Evolutionary conservation across 2,329 filamentous ascomycete genomes (phyloP).

Genomic region (Neobulgaria alba): DNA sequence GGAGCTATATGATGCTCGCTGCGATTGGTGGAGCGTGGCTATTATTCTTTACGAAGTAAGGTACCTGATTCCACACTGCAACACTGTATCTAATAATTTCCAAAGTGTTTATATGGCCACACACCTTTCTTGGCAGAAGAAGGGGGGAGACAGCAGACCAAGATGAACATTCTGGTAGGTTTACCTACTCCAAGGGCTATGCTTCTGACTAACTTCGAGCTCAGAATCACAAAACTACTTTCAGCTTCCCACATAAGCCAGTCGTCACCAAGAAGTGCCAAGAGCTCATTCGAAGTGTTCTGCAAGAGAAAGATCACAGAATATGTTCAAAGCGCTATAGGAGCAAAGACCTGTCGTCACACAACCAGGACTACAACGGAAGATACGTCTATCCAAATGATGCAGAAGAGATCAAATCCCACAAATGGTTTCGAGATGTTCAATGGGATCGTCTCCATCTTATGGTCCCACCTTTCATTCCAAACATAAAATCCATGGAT

Average conservation of each 20-base stretch:
- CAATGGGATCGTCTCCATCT: slow-evolving; percentile 69
- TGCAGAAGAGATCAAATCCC: slow-evolving; percentile 80
- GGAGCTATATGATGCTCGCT: slow-evolving; percentile 79
- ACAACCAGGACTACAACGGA: slow-evolving; percentile 33
- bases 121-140: slow-evolving; percentile 84
- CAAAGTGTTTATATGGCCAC: slow-evolving; percentile 76
- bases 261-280: slow-evolving; percentile 62
- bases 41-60: slow-evolving; percentile 79
- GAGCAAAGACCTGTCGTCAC: slow-evolving; percentile 45
- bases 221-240: slow-evolving; percentile 56
- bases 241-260: slow-evolving; percentile 62
- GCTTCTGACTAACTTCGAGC: not conserved
- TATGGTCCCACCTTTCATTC: slow-evolving; percentile 69
- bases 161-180: slow-evolving; percentile 69
- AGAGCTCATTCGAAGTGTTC: slow-evolving; percentile 64
- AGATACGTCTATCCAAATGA: slow-evolving; percentile 75
- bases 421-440: slow-evolving; percentile 76
- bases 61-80: not conserved
- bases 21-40: slow-evolving; percentile 95
- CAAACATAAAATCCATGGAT: slow-evolving; percentile 56
- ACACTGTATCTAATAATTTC: not conserved
- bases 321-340: slow-evolving; percentile 71
- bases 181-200: not conserved
- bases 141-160: slow-evolving; percentile 65
- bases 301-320: slow-evolving; percentile 66